A percentile compares a stretch with the other conserved stretches of the same genome.
These are phyloP conservation scores for Staphylotrichum tortipilum DNA, from an alignment of 495 filamentous ascomycete genomes.

Conservation along the genomic window DNA sequence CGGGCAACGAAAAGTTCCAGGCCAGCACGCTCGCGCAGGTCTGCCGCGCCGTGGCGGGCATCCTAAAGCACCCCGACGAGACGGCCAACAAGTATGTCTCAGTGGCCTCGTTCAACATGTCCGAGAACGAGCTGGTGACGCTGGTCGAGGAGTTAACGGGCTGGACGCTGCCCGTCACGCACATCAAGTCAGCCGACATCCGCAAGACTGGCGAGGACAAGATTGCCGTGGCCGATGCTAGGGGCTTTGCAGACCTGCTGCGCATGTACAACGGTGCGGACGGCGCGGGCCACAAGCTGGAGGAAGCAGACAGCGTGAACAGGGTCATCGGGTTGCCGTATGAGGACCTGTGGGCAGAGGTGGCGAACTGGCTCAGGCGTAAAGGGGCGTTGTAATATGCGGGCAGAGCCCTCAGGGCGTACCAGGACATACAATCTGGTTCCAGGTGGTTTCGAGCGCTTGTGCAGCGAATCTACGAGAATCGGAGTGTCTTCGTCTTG, in stretches of 20 bases:
- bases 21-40: conserved; percentile 40
- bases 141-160: conserved; percentile 43
- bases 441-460: conserved; percentile 1
- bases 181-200: conserved; percentile 33
- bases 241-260: conserved; percentile 36
- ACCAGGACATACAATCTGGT: conserved; percentile 1
- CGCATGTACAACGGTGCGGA: conserved; percentile 31
- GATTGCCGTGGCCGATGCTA: conserved; percentile 32
- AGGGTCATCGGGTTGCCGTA: conserved; percentile 13
- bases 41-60: conserved; percentile 38
- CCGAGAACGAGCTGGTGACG: conserved; percentile 46
- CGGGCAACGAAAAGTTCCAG: conserved; percentile 43
- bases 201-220: conserved; percentile 37
- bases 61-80: conserved; percentile 42
- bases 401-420: no score
- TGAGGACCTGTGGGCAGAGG: conserved; percentile 17
- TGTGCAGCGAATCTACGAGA: conserved; percentile 3
- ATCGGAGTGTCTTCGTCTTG: conserved; percentile 2
- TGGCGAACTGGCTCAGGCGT: conserved; percentile 13
- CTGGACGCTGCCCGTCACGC: conserved; percentile 28
- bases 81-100: conserved; percentile 47
- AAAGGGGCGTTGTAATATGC: conserved; percentile 1
- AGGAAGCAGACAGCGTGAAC: conserved; percentile 22
- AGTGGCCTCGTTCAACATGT: conserved; percentile 42
- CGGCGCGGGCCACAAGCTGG: conserved; percentile 36